Percentiles rank a stretch among this genome's conserved stretches.
These are phyloP conservation scores for Hirsutella rhossiliensis DNA, from an alignment of 2,329 filamentous ascomycete species.

Conservation along the genomic window DNA sequence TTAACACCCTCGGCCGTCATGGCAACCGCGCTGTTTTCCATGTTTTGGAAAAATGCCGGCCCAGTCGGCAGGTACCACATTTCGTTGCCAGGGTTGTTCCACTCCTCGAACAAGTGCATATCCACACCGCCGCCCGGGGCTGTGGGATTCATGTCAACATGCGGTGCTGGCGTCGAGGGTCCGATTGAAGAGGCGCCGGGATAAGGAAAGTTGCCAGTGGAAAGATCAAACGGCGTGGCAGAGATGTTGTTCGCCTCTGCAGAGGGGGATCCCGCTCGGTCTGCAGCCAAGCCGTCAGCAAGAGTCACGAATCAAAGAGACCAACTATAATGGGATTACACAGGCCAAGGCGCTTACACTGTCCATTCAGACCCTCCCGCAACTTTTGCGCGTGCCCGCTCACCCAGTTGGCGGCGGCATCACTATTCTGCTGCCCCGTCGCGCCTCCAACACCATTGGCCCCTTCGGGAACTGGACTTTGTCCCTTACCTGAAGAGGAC, in stretches of 20 bases:
- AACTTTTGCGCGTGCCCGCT: slow-evolving; percentile 25
- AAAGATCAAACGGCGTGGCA: slow-evolving; percentile 50
- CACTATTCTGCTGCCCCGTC: slow-evolving; percentile 13
- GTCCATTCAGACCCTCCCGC: slow-evolving; percentile 26
- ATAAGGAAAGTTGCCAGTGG: slow-evolving; percentile 41
- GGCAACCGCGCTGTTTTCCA: slow-evolving; percentile 47
- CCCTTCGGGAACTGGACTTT: slow-evolving; percentile 25
- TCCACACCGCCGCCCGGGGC: slow-evolving; percentile 15
- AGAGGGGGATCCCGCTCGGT: slow-evolving; percentile 18
- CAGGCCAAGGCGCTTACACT: slow-evolving; percentile 16
- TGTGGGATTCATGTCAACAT: slow-evolving; percentile 17
- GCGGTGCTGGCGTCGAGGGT: slow-evolving; percentile 35
- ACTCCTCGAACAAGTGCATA: slow-evolving; percentile 38
- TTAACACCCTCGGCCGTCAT: slow-evolving; percentile 59
- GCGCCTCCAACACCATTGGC: slow-evolving; percentile 17
- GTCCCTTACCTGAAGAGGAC: slow-evolving; percentile 26
- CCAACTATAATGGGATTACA: neutral
- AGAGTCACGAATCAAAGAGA: neutral
- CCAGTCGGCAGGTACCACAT: slow-evolving; percentile 58
- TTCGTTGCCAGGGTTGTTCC: slow-evolving; percentile 42
- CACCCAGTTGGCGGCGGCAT: slow-evolving; percentile 17
- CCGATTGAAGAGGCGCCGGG: slow-evolving; percentile 36
- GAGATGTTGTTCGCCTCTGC: slow-evolving; percentile 41
- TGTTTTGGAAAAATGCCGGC: slow-evolving; percentile 52
- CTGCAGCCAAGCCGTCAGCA: slow-evolving; percentile 19